phyloP scores from a whole-genome alignment of 345 rosid species.

The Citrus mangshanensis region DNA sequence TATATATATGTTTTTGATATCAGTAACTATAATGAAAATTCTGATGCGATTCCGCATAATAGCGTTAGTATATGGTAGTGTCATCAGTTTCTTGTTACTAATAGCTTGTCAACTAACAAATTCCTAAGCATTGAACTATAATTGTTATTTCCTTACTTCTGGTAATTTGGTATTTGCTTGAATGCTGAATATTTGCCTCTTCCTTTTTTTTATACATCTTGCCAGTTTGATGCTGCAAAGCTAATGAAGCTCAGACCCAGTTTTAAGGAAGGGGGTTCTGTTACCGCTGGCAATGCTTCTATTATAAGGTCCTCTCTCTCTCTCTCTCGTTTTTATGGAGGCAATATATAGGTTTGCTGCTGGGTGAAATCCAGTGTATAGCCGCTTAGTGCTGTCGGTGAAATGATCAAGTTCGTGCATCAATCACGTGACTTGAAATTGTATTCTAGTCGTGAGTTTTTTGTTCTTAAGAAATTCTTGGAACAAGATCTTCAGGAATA shows the following conservation, averaged over 20 bases:
- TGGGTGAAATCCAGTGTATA: not conserved
- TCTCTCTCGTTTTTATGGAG: not conserved
- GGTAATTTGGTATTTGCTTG: slow-evolving; percentile 1
- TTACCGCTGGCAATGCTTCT: slow-evolving; percentile 98
- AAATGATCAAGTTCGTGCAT: not conserved
- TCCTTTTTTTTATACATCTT: not conserved
- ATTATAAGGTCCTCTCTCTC: slow-evolving; percentile 63
- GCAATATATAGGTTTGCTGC: not conserved
- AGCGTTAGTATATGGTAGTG: not conserved
- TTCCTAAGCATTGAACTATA: not conserved
- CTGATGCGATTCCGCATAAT: not conserved
- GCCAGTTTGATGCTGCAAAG: slow-evolving; percentile 76
- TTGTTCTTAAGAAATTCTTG: not conserved
- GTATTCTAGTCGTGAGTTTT: not conserved
- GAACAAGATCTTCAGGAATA: not conserved
- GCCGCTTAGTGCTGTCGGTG: not conserved
- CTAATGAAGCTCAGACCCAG: slow-evolving; percentile 85
- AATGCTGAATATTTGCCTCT: slow-evolving; percentile 6
- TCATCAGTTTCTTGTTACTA: not conserved
- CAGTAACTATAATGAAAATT: not conserved
- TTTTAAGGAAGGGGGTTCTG: slow-evolving; percentile 86
- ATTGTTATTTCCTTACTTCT: not conserved
- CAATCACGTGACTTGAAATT: not conserved
- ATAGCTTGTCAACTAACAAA: not conserved
- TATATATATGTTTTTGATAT: not conserved